A percentile compares a stretch with the other conserved stretches of the same genome.
phyloP scores from a whole-genome alignment of 2,329 filamentous ascomycete species.

The Penicillium frequentans region DNA sequence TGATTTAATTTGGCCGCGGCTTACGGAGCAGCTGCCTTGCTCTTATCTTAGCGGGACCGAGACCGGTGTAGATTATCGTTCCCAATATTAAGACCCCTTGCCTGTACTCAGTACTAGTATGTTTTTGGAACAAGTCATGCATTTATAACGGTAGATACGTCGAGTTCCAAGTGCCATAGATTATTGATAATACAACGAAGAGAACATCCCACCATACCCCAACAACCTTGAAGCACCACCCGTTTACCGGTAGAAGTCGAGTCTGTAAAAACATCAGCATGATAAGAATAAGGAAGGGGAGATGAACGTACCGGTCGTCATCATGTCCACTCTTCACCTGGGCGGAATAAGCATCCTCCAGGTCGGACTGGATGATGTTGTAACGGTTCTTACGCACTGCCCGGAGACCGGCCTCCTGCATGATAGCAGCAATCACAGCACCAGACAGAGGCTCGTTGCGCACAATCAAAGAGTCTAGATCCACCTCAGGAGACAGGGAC shows the following conservation, averaged over 20 bases:
- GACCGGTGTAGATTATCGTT: not conserved
- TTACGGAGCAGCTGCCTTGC: not conserved
- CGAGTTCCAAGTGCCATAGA: constrained; percentile 17
- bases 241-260: constrained; percentile 79
- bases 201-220: constrained; percentile 24
- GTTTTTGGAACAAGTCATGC: not conserved
- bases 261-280: constrained; percentile 63
- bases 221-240: not conserved
- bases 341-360: constrained; percentile 95
- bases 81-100: too few species aligned
- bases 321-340: constrained; percentile 86
- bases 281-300: not conserved
- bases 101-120: not conserved
- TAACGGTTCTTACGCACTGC: constrained; percentile 97
- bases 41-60: not conserved
- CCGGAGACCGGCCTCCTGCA: constrained; percentile 95
- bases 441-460: constrained; percentile 94
- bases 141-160: constrained; percentile 4
- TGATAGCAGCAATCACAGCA: constrained; percentile 95
- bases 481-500: constrained; percentile 94
- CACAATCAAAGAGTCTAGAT: constrained; percentile 93
- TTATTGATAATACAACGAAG: constrained; percentile 33
- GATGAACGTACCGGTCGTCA: constrained; percentile 56
- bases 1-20: not conserved
- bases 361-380: constrained; percentile 96